A percentile compares a stretch with the other conserved stretches of the same genome.
These are phyloP conservation scores for Sugiyamaella japonica DNA, from an alignment of 1,139 yeast genomes.

Conservation along the genomic window DNA sequence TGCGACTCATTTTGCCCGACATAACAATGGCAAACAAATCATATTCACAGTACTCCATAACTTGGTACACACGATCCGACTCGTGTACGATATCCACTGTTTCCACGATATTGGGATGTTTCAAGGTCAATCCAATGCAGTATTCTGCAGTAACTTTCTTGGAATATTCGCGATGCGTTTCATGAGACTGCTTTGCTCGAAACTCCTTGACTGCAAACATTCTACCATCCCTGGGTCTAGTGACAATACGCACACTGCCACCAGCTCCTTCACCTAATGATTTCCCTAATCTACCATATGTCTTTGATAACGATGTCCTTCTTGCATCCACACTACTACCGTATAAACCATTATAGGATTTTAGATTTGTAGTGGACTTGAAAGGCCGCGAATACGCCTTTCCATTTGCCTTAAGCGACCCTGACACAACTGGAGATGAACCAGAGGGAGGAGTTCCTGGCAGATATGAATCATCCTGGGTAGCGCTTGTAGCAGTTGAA, in stretches of 20 bases:
- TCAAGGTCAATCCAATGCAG: constrained; percentile 88
- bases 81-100: constrained; percentile 91
- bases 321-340: constrained; percentile 19
- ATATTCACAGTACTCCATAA: constrained; percentile 93
- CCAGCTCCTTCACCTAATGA: constrained; percentile 96
- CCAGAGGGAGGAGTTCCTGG: constrained; percentile 21
- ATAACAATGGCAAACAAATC: constrained; percentile 94
- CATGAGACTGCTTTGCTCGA: constrained; percentile 72
- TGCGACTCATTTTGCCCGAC: constrained; percentile 87
- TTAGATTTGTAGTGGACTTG: constrained; percentile 26
- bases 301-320: constrained; percentile 55
- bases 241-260: constrained; percentile 80
- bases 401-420: constrained; percentile 16
- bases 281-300: constrained; percentile 82
- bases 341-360: constrained; percentile 19
- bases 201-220: constrained; percentile 93
- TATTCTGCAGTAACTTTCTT: constrained; percentile 94
- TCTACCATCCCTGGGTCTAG: constrained; percentile 63
- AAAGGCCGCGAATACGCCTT: constrained; percentile 22
- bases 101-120: constrained; percentile 87
- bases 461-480: constrained; percentile 10
- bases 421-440: constrained; percentile 21
- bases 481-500: constrained; percentile 14
- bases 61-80: constrained; percentile 81
- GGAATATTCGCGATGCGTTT: constrained; percentile 81